Evolutionary conservation across 2,329 filamentous ascomycete genomes (phyloP).

Genomic region (Diaporthe citrichinensis): DNA sequence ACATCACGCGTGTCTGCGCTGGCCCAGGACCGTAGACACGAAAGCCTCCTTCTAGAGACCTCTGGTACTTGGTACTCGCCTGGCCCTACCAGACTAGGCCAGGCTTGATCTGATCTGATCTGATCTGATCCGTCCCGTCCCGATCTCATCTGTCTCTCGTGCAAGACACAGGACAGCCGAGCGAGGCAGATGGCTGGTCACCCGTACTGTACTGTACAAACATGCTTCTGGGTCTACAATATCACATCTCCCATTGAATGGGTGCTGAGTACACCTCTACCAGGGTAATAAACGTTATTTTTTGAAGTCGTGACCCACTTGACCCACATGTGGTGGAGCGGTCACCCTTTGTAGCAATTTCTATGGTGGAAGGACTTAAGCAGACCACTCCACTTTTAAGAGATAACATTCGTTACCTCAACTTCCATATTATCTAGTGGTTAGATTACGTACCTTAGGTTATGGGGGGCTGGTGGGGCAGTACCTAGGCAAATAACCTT

Average conservation of each 20-base stretch:
- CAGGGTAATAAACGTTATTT: too few relatives aligned
- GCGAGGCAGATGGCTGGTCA: neutral
- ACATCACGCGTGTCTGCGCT: conserved; percentile 1
- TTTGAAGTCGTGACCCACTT: too few relatives aligned
- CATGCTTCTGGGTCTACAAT: neutral
- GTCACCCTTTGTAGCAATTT: too few relatives aligned
- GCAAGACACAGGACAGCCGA: neutral
- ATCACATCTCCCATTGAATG: conserved; percentile 1
- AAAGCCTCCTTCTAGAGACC: neutral
- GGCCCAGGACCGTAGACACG: neutral
- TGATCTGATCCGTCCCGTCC: conserved; percentile 10
- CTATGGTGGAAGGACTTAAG: too few relatives aligned
- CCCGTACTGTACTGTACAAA: neutral
- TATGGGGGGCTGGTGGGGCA: too few relatives aligned
- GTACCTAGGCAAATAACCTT: too few relatives aligned
- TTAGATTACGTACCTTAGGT: too few relatives aligned
- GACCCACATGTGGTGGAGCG: too few relatives aligned
- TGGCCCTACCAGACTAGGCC: neutral
- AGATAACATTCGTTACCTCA: too few relatives aligned
- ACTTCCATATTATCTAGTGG: too few relatives aligned
- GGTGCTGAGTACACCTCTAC: neutral
- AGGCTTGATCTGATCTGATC: neutral
- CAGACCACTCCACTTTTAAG: too few relatives aligned
- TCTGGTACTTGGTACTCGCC: neutral
- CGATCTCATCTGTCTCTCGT: neutral